Evolutionary conservation across 2,329 filamentous ascomycete genomes (phyloP).

Genomic region (Sporothrix protearum): DNA sequence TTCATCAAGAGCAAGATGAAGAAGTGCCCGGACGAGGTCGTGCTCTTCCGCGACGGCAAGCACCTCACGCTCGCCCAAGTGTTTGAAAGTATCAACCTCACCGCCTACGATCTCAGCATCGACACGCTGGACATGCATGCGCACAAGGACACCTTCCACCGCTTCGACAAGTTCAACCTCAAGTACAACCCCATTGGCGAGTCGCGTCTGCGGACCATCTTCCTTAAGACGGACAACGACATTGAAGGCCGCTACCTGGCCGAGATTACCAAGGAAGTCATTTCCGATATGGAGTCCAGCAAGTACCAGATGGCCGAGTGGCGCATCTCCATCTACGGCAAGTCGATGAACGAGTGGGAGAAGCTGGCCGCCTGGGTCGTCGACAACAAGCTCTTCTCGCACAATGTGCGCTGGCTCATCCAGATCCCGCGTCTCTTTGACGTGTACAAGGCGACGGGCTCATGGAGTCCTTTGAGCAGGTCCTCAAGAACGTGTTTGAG

Average conservation of each 20-base stretch:
- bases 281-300: slow-evolving; percentile 93
- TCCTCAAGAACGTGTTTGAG: slow-evolving; percentile 87
- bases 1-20: slow-evolving; percentile 99
- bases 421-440: slow-evolving; percentile 93
- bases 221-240: slow-evolving; percentile 97
- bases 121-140: slow-evolving; percentile 99
- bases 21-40: slow-evolving; percentile 90
- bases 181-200: slow-evolving; percentile 98
- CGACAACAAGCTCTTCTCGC: slow-evolving; percentile 96
- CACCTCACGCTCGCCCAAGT: slow-evolving; percentile 88
- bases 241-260: slow-evolving; percentile 94
- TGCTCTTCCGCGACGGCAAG: slow-evolving; percentile 87
- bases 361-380: slow-evolving; percentile 96
- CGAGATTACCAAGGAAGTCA: slow-evolving; percentile 97
- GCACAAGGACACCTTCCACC: slow-evolving; percentile 95
- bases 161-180: slow-evolving; percentile 98
- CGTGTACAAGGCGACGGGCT: slow-evolving; percentile 85
- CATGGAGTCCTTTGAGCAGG: slow-evolving; percentile 86
- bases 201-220: slow-evolving; percentile 93
- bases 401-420: slow-evolving; percentile 95
- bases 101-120: slow-evolving; percentile 95
- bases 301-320: slow-evolving; percentile 99
- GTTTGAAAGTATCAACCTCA: slow-evolving; percentile 95
- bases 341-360: slow-evolving; percentile 91
- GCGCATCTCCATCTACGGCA: slow-evolving; percentile 96